These are phyloP conservation scores for Ophiosphaerella herpotricha DNA, from an alignment of 2,329 filamentous ascomycete species.

Conservation along the genomic window DNA sequence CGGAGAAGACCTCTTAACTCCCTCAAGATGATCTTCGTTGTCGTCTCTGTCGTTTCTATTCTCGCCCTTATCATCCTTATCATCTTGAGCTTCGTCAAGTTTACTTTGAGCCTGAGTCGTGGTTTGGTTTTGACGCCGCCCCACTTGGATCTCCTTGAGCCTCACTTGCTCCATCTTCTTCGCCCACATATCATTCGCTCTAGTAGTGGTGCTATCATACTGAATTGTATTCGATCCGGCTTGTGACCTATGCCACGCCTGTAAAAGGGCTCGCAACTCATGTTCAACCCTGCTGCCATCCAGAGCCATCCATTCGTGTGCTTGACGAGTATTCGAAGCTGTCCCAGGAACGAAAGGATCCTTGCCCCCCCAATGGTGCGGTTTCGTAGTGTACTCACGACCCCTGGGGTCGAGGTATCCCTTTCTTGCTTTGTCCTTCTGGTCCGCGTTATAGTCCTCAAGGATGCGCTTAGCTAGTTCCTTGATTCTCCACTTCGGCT, in stretches of 20 bases:
- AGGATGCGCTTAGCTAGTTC: neutral
- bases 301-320: neutral
- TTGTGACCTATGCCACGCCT: neutral
- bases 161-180: constrained; percentile 1
- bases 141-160: neutral
- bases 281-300: neutral
- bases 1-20: neutral
- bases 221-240: neutral
- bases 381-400: neutral
- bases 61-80: neutral
- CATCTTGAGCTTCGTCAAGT: neutral
- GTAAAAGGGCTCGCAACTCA: neutral
- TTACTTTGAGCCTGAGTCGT: neutral
- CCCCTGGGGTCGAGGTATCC: constrained; percentile 1
- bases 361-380: neutral
- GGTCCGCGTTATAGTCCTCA: constrained; percentile 4
- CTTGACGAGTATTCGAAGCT: neutral
- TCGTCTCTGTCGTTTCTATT: neutral
- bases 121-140: neutral
- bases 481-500: neutral
- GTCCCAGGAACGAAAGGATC: neutral
- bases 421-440: neutral
- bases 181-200: neutral
- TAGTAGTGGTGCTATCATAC: neutral
- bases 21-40: neutral